Conservation (phyloP, 2,329 filamentous ascomycete species). For the Fusarium sp. region DNA sequence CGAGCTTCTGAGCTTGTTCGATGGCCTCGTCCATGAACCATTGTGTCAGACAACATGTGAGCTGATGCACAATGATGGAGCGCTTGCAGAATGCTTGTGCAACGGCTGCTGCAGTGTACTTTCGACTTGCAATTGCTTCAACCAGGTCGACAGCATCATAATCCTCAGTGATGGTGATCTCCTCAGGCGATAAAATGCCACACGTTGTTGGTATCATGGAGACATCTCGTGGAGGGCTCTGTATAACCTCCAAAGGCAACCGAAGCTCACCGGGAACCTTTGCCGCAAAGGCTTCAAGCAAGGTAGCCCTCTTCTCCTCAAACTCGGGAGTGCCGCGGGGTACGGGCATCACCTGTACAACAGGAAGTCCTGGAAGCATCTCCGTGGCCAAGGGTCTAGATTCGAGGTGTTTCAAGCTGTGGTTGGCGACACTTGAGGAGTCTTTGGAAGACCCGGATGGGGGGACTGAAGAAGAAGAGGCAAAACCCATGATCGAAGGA, state of each 20-base stretch:
- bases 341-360: conserved; percentile 33
- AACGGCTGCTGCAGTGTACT: not conserved
- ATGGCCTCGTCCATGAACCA: conserved; percentile 36
- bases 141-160: conserved; percentile 3
- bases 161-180: conserved; percentile 3
- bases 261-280: conserved; percentile 48
- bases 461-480: not conserved
- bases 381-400: not conserved
- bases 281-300: conserved; percentile 48
- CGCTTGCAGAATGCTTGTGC: conserved; percentile 33
- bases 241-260: conserved; percentile 42
- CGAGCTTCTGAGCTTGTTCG: conserved; percentile 12
- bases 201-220: not conserved
- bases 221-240: not conserved
- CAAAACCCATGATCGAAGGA: not conserved
- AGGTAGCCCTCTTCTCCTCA: conserved; percentile 36
- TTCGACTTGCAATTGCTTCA: not conserved
- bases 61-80: conserved; percentile 33
- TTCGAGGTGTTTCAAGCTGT: not conserved
- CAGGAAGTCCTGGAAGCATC: conserved; percentile 3
- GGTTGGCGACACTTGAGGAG: not conserved
- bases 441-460: not conserved
- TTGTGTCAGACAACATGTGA: conserved; percentile 36
- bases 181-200: not conserved
- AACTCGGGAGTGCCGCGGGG: conserved; percentile 41